Evolutionary conservation across 169 alveolate genomes (phyloP), one percentile per base, ranked within the genome.

Genomic region (Eimeria acervulina): DNA sequence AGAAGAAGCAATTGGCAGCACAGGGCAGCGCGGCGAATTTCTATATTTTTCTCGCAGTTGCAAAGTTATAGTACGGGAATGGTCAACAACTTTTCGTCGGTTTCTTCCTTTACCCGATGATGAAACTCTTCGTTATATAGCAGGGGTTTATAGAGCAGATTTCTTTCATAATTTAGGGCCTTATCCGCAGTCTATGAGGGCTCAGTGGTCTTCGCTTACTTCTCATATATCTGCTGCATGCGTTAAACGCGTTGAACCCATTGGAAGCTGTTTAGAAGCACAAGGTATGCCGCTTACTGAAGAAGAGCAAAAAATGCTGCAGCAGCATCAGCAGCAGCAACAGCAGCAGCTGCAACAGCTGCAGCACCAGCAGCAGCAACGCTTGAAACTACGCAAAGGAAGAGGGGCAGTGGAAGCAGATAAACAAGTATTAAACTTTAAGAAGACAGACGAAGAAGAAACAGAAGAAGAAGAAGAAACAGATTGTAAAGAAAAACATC

Each of bases 1-100:
- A 28, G 88, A 78, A 26, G 88, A 78, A 61, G 88, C 88, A 28
- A 31, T 78, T 3, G 88, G 88, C 63, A 40, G 66, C 7, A 78
- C 63, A 26, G 61, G 88, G 5, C 88, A 78, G 63, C 59, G 88
- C 5, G 88, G 88, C 33, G 88, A 78, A 36, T 78, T 78, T 78
- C 19, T 78, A 55, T 40, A 78, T 40, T 78, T 78, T 28, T 10
- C 26, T 13, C 42, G 19, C 15, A 28, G 33, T 26, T 10, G 38
- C 12, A 31, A 40, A 8, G 38, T 40, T 7, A 72, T 72, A n/a
- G 21, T 78, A 17, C 31, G 88, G 7, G 66, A 78, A 28, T 78
- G 88, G 88, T 10, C 28, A 36, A 7, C 63, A 2, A 6, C 26
- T 26, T 28, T 78, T 15, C 2, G 51, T 3, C 88, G 88, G 8